Evolutionary conservation across 768 basidiomycete species (phyloP), one percentile per base, ranked within the genome.

Genomic region (Crepidotus variabilis): DNA sequence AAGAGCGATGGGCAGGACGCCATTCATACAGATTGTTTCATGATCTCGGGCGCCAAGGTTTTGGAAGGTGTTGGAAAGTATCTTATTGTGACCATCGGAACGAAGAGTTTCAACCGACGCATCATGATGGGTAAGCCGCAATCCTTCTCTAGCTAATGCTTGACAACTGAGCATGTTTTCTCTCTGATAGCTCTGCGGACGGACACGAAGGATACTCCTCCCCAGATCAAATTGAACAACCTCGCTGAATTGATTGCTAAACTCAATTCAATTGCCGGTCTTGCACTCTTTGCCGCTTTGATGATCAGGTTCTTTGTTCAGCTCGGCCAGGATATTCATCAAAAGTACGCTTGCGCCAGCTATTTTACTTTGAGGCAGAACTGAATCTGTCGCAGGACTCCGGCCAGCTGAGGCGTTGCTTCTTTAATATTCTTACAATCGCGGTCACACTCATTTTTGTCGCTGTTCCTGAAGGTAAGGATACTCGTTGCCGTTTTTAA

Each of bases 211-310:
- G 84, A 88, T 59, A 99, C 97, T 0, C 97, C 97, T 0, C 79
- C 98, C 10, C 97, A 98, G 68, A 70, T 90, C 68, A 98, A 99
- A 71, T 77, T 99, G 62, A 99, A 99, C 67, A 67, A 76, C 24
- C 82, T 99, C n/a, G 97, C 97, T 14, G 95, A 98, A 63, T 76
- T 94, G 23, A 98, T 99, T 65, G 97, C 95, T 43, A 96, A 95
- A 69, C 72, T 92, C 28, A 96, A 95, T 58, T 86, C 87, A 32
- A 71, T 78, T 16, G 92, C 92, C 23, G 96, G 95, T 67, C 78
- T 89, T 9, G 58, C 90, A 11, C 81, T 99, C 18, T 98, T 99
- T 72, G 50, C 61, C 11, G 82, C 89, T 1, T 82, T 98, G 51
- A 87, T 98, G 85, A 98, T 98, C 65, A 82, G 92, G 36, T 98